phyloP scores from a whole-genome alignment of 306 rosid genomes.

The Betula pendula region DNA sequence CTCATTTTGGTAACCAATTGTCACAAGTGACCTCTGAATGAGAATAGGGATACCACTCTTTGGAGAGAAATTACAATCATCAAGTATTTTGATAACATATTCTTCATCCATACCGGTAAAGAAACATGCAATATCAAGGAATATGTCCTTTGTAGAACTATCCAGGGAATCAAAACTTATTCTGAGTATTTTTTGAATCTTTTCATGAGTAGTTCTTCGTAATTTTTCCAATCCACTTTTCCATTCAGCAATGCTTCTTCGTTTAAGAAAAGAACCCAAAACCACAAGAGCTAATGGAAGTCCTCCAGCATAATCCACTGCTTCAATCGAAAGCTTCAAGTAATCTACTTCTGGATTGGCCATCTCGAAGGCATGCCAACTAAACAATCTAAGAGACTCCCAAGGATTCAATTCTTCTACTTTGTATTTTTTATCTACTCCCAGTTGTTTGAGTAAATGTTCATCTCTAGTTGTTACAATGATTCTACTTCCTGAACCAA shows the following conservation, averaged over 20 bases:
- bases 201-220: conserved; percentile 19
- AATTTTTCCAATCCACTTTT: conserved; percentile 26
- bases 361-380: conserved; percentile 33
- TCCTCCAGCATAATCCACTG: conserved; percentile 31
- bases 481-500: conserved; percentile 29
- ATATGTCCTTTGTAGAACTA: conserved; percentile 26
- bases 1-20: not conserved
- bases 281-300: conserved; percentile 44
- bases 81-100: conserved; percentile 18
- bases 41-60: conserved; percentile 31
- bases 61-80: conserved; percentile 33
- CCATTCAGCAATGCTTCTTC: conserved; percentile 29
- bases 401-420: not conserved
- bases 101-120: conserved; percentile 28
- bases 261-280: conserved; percentile 27
- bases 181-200: conserved; percentile 25
- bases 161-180: conserved; percentile 27
- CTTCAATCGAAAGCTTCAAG: not conserved
- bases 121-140: conserved; percentile 45
- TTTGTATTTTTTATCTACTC: not conserved
- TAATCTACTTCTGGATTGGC: conserved; percentile 1
- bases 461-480: conserved; percentile 29
- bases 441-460: not conserved
- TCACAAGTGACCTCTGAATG: conserved; percentile 25
- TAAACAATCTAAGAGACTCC: conserved; percentile 34